These are phyloP conservation scores for Tylopilus vinaceipallidus DNA, from an alignment of 768 basidiomycete genomes.

Conservation along the genomic window DNA sequence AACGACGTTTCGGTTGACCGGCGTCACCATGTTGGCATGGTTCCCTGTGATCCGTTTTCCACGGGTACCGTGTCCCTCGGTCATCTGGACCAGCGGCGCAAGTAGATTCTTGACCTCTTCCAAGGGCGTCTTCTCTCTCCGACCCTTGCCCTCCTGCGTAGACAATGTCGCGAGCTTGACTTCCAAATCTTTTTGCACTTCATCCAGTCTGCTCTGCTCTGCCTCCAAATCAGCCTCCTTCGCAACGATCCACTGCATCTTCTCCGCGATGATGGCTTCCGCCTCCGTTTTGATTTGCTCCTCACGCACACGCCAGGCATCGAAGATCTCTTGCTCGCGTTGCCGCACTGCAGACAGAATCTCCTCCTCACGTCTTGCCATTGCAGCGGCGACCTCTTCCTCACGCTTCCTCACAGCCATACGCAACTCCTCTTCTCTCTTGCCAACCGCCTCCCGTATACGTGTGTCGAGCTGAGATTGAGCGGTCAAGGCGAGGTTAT, in stretches of 20 bases:
- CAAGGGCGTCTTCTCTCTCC: constrained; percentile 56
- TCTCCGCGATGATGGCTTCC: constrained; percentile 37
- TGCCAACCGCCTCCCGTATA: constrained; percentile 55
- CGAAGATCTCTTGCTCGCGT: constrained; percentile 61
- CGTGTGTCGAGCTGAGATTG: constrained; percentile 43
- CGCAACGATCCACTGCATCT: constrained; percentile 45
- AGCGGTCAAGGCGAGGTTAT: constrained; percentile 40
- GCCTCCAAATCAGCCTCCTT: constrained; percentile 52
- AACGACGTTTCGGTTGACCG: constrained; percentile 40
- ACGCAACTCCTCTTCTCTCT: constrained; percentile 69
- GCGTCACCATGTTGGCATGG: constrained; percentile 44
- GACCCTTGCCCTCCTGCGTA: constrained; percentile 38
- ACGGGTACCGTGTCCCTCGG: constrained; percentile 26
- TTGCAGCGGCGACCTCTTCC: constrained; percentile 64
- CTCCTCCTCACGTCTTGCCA: constrained; percentile 66
- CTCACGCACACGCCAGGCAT: constrained; percentile 57
- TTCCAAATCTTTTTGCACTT: constrained; percentile 49
- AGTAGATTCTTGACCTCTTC: constrained; percentile 77
- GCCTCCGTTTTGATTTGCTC: constrained; percentile 51
- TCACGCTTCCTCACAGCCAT: constrained; percentile 64
- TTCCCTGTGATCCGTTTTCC: constrained; percentile 16
- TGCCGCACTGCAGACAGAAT: constrained; percentile 64
- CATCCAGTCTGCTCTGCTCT: constrained; percentile 50
- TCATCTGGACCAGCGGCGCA: constrained; percentile 44
- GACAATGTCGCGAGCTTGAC: constrained; percentile 43